phyloP scores from a whole-genome alignment of 2,329 filamentous ascomycete genomes.

The Colletotrichum tabaci region DNA sequence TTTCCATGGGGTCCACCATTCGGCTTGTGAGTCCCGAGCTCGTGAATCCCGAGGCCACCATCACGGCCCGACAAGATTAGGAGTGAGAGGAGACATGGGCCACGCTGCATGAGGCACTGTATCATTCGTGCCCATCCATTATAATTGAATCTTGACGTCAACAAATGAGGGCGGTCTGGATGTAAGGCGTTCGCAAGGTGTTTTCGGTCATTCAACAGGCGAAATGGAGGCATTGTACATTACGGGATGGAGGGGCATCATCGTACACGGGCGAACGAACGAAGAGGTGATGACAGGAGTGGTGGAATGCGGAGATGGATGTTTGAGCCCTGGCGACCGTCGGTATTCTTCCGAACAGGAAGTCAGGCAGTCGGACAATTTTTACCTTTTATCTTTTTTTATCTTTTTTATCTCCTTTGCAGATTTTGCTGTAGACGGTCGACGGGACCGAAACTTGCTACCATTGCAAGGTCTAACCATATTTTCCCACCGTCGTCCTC shows the following conservation, averaged over 20 bases:
- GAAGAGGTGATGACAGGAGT: conserved; percentile 19
- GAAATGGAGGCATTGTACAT: conserved; percentile 40
- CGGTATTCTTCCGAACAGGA: not conserved
- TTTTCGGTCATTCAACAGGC: conserved; percentile 42
- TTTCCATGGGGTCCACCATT: conserved; percentile 38
- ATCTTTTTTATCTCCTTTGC: not conserved
- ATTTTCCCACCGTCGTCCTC: not conserved
- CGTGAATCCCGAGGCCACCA: conserved; percentile 33
- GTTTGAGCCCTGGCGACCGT: not conserved
- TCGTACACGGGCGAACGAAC: conserved; percentile 5
- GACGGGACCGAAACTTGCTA: conserved; percentile 4
- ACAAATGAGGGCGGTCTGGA: conserved; percentile 39
- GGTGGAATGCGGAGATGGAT: not conserved
- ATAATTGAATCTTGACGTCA: conserved; percentile 34
- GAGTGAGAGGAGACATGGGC: conserved; percentile 1
- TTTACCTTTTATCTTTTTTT: not conserved
- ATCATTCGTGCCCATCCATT: conserved; percentile 1
- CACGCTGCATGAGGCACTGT: not conserved
- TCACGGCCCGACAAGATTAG: conserved; percentile 39
- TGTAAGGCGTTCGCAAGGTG: conserved; percentile 39
- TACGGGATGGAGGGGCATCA: conserved; percentile 27
- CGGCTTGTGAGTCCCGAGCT: conserved; percentile 42
- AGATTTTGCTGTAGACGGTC: conserved; percentile 30
- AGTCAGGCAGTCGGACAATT: conserved; percentile 4
- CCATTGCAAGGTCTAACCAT: conserved; percentile 10